A percentile compares a stretch with the other conserved stretches of the same genome.
These are phyloP conservation scores for Agastache rugosa DNA, from an alignment of 257 asterid species.

Conservation along the genomic window DNA sequence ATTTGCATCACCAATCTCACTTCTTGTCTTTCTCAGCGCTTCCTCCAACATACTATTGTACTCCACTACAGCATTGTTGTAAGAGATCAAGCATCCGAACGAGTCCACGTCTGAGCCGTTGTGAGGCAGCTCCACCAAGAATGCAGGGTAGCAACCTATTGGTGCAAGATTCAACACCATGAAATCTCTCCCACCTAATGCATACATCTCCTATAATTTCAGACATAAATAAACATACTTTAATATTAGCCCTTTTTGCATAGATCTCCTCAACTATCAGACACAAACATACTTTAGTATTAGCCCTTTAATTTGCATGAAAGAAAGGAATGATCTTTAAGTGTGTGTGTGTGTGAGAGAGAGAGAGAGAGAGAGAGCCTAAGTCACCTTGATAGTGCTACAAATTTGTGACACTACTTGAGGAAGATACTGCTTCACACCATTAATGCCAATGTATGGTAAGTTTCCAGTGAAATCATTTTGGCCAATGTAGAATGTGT, in stretches of 20 bases:
- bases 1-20: conserved; percentile 54
- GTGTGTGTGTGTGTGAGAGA: not conserved
- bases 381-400: conserved; percentile 62
- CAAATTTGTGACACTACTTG: conserved; percentile 73
- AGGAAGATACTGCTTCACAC: conserved; percentile 62
- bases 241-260: not conserved
- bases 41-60: conserved; percentile 65
- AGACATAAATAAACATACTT: not conserved
- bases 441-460: conserved; percentile 54
- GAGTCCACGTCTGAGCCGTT: conserved; percentile 57
- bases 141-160: conserved; percentile 79
- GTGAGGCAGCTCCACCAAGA: conserved; percentile 68
- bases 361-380: not conserved
- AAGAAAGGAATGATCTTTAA: not conserved
- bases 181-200: conserved; percentile 71
- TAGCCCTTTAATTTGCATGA: not conserved
- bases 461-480: conserved; percentile 77
- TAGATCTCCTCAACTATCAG: too few relatives aligned
- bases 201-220: conserved; percentile 60
- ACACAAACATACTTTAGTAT: conserved; percentile 1
- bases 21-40: conserved; percentile 53
- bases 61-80: conserved; percentile 67
- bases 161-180: conserved; percentile 78
- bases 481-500: conserved; percentile 85
- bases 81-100: conserved; percentile 76